Evolutionary conservation across 345 rosid genomes (phyloP).

Genomic region (Corchorus olitorius): DNA sequence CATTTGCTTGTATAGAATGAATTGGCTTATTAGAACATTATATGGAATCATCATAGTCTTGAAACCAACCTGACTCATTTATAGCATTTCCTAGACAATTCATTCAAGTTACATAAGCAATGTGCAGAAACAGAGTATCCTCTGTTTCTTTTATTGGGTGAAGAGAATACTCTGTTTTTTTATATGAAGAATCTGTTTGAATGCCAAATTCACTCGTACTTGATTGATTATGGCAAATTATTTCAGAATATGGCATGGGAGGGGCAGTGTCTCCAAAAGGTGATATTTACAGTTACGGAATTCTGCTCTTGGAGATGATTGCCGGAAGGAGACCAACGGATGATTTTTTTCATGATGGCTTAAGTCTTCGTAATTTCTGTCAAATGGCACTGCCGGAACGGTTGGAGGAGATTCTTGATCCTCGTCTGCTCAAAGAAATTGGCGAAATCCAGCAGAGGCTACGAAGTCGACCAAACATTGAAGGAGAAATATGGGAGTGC

Average conservation of each 20-base stretch:
- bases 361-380: slow-evolving; percentile 21
- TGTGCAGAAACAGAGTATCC: too few relatives aligned
- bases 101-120: too few relatives aligned
- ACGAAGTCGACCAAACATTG: neutral
- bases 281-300: slow-evolving; percentile 32
- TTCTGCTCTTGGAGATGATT: slow-evolving; percentile 31
- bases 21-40: too few relatives aligned
- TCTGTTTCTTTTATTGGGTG: neutral
- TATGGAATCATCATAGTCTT: too few relatives aligned
- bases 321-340: slow-evolving; percentile 27
- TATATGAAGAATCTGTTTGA: too few relatives aligned
- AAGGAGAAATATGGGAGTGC: neutral
- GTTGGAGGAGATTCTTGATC: slow-evolving; percentile 13
- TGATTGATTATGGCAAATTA: neutral
- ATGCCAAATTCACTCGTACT: too few relatives aligned
- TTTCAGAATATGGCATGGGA: slow-evolving; percentile 36
- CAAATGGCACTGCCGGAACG: slow-evolving; percentile 18
- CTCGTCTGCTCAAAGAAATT: neutral
- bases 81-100: too few relatives aligned
- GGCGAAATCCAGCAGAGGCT: neutral
- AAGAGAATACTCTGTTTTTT: too few relatives aligned
- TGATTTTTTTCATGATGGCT: slow-evolving; percentile 17
- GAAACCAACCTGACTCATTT: too few relatives aligned
- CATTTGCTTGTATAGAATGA: too few relatives aligned
- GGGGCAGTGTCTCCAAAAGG: slow-evolving; percentile 19